These are phyloP conservation scores for Forsythia suspensa DNA, from an alignment of 257 asterid genomes.

Conservation along the genomic window DNA sequence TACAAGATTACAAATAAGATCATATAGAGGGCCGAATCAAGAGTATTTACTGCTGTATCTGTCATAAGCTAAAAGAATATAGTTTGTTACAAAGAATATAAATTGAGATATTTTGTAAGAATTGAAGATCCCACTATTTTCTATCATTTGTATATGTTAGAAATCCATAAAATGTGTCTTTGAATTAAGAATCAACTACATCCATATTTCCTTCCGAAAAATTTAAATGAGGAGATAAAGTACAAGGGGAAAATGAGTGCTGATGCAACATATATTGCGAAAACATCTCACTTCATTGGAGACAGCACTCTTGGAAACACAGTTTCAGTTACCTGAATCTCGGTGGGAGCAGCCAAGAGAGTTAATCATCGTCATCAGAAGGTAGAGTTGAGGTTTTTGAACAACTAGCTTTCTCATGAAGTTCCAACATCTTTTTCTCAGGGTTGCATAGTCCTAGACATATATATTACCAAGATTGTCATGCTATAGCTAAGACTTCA, in stretches of 20 bases:
- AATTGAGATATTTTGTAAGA: conserved; percentile 14
- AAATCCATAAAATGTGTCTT: neutral
- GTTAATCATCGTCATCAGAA: conserved; percentile 57
- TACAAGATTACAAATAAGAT: neutral
- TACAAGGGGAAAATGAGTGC: conserved; percentile 17
- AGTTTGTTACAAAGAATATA: conserved; percentile 14
- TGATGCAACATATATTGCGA: neutral
- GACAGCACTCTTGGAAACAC: neutral
- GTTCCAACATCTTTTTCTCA: conserved; percentile 91
- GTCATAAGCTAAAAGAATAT: conserved; percentile 7
- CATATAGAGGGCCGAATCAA: neutral
- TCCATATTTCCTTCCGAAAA: neutral
- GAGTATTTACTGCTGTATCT: neutral
- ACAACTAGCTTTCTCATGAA: conserved; percentile 66
- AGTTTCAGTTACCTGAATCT: neutral
- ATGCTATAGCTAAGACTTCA: conserved; percentile 6
- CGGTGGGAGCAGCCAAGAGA: neutral
- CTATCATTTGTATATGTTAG: conserved; percentile 3
- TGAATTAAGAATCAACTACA: conserved; percentile 8
- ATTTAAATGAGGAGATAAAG: conserved; percentile 20
- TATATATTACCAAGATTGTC: neutral
- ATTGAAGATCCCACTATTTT: conserved; percentile 6
- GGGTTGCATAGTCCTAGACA: conserved; percentile 82
- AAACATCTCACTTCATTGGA: neutral
- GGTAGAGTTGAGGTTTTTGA: conserved; percentile 80